Percentiles rank a stretch among this genome's conserved stretches.
Conservation (phyloP, 345 rosid genomes). For the Brassica nigra region DNA sequence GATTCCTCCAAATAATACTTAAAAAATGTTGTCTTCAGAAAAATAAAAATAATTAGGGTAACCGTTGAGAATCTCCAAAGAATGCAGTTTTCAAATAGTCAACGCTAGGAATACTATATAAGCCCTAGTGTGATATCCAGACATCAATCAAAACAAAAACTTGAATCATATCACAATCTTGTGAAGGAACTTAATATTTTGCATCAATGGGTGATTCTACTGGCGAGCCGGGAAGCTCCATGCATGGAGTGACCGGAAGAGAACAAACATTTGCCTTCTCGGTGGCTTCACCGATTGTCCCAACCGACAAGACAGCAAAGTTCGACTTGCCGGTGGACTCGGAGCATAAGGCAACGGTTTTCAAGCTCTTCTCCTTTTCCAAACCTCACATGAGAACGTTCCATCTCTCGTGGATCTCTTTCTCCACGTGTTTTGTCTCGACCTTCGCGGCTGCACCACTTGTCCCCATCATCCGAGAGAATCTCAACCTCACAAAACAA, state of each 20-base stretch:
- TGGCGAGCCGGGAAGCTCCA: constrained; percentile 62
- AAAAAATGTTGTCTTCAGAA: neutral
- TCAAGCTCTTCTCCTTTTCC: constrained; percentile 61
- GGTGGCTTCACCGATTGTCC: constrained; percentile 54
- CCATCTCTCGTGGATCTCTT: constrained; percentile 80
- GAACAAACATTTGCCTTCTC: constrained; percentile 64
- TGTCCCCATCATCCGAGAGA: constrained; percentile 72
- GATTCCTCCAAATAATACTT: constrained; percentile 21
- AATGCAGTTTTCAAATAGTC: constrained; percentile 14
- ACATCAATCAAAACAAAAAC: constrained; percentile 17
- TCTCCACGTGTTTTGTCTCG: constrained; percentile 75
- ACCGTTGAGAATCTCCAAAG: constrained; percentile 45
- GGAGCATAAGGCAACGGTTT: constrained; percentile 67
- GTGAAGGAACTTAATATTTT: neutral
- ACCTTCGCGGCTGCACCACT: constrained; percentile 86
- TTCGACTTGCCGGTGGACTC: constrained; percentile 66
- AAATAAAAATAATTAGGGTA: neutral
- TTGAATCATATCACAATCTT: neutral
- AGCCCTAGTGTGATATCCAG: neutral
- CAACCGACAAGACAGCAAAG: constrained; percentile 58
- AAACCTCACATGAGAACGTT: constrained; percentile 81
- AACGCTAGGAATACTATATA: constrained; percentile 26
- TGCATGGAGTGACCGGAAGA: constrained; percentile 67
- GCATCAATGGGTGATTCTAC: constrained; percentile 31
- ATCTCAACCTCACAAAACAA: constrained; percentile 59